Conservation (phyloP, 352 stramenopile species). For the Globisporangium orthogonon region DNA sequence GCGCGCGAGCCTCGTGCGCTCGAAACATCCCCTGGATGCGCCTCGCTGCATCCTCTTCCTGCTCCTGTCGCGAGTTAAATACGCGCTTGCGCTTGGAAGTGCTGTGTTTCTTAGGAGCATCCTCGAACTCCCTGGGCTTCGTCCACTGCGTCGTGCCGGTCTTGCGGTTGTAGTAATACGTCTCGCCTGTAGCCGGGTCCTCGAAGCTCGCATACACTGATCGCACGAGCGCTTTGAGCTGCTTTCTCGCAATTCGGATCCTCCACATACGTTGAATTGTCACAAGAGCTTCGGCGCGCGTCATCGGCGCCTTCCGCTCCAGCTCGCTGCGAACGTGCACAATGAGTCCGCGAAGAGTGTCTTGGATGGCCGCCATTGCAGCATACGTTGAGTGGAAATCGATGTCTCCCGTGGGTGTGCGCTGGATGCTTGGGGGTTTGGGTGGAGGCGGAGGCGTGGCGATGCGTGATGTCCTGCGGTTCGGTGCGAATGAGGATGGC, state of each 20-base stretch:
- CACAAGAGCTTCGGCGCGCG: slow-evolving; percentile 40
- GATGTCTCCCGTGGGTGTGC: slow-evolving; percentile 8
- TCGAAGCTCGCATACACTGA: slow-evolving; percentile 55
- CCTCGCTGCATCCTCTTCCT: slow-evolving; percentile 21
- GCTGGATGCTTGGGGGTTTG: neutral
- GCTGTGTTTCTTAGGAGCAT: neutral
- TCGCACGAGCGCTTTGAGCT: slow-evolving; percentile 47
- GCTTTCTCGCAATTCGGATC: slow-evolving; percentile 58
- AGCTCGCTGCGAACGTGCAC: slow-evolving; percentile 43
- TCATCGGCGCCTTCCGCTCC: slow-evolving; percentile 32
- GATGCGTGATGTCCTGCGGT: neutral
- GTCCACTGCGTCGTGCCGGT: slow-evolving; percentile 66
- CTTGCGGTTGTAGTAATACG: slow-evolving; percentile 78
- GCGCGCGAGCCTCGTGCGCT: slow-evolving; percentile 33
- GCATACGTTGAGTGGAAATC: slow-evolving; percentile 40
- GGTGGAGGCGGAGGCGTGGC: neutral
- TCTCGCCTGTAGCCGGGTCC: slow-evolving; percentile 51
- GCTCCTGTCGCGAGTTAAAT: slow-evolving; percentile 21
- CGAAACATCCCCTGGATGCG: slow-evolving; percentile 56
- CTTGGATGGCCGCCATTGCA: slow-evolving; percentile 29
- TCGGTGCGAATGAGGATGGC: neutral
- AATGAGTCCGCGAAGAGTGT: slow-evolving; percentile 33
- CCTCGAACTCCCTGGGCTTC: slow-evolving; percentile 38
- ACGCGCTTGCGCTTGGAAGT: neutral
- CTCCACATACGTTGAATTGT: slow-evolving; percentile 80